A percentile compares a stretch with the other conserved stretches of the same genome.
Evolutionary conservation across 2,329 filamentous ascomycete genomes (phyloP).

Genomic region (Fusarium protoensiforme): DNA sequence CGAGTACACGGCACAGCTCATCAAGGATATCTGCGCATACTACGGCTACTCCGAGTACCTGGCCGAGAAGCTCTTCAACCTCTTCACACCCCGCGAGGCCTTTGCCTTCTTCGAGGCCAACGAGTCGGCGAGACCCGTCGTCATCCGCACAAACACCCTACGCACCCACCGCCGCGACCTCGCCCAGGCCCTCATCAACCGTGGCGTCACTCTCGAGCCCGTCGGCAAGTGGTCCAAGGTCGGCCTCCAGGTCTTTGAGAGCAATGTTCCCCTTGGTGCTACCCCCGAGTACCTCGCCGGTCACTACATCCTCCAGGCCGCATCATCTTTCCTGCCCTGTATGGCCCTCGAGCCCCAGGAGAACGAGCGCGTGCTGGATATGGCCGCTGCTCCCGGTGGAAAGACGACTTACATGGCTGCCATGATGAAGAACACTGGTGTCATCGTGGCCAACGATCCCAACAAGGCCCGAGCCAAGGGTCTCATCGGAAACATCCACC

Average conservation of each 20-base stretch:
- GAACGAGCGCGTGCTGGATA: slow-evolving; percentile 89
- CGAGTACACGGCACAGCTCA: slow-evolving; percentile 87
- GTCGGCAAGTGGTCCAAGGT: slow-evolving; percentile 99
- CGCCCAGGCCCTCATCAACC: slow-evolving; percentile 93
- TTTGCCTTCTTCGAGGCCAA: slow-evolving; percentile 99
- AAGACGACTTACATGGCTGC: slow-evolving; percentile 98
- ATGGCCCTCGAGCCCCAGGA: slow-evolving; percentile 97
- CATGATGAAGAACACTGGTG: slow-evolving; percentile 94
- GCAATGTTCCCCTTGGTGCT: slow-evolving; percentile 84
- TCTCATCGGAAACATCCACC: slow-evolving; percentile 97
- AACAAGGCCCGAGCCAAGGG: slow-evolving; percentile 94
- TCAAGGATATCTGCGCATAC: slow-evolving; percentile 95
- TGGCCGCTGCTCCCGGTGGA: slow-evolving; percentile 95
- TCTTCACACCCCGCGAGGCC: slow-evolving; percentile 93
- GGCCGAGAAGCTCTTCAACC: slow-evolving; percentile 93
- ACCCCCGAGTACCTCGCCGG: slow-evolving; percentile 97
- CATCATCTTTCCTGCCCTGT: slow-evolving; percentile 95
- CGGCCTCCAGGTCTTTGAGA: slow-evolving; percentile 95
- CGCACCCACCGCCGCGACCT: slow-evolving; percentile 81
- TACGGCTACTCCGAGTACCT: slow-evolving; percentile 96
- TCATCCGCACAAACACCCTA: slow-evolving; percentile 96
- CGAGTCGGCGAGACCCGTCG: slow-evolving; percentile 91
- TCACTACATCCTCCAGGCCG: slow-evolving; percentile 97
- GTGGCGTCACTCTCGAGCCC: slow-evolving; percentile 94
- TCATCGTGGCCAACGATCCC: slow-evolving; percentile 95